Percentiles rank a stretch among this genome's conserved stretches.
These are phyloP conservation scores for Trichoderma asperellum DNA, from an alignment of 2,329 filamentous ascomycete species.

Conservation along the genomic window DNA sequence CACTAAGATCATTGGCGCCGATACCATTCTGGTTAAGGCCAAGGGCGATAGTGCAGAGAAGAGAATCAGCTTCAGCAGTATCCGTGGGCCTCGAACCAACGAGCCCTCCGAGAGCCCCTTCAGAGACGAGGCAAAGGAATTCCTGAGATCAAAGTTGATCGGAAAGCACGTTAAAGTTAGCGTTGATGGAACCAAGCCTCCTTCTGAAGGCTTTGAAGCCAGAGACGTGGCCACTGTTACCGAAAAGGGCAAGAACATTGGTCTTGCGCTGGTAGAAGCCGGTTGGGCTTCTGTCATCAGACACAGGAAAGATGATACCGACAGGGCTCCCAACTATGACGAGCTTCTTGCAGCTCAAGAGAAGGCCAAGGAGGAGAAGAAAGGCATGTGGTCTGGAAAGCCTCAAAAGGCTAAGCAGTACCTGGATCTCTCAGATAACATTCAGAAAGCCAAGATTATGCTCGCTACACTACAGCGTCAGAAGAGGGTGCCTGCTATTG, in stretches of 20 bases:
- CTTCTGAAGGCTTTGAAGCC: constrained; percentile 88
- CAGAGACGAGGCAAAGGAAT: constrained; percentile 93
- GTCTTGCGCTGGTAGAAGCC: constrained; percentile 81
- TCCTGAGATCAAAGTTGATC: constrained; percentile 88
- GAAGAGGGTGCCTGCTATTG: constrained; percentile 87
- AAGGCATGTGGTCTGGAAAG: constrained; percentile 95
- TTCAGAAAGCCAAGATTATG: constrained; percentile 96
- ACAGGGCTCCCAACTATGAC: constrained; percentile 93
- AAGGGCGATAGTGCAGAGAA: constrained; percentile 82
- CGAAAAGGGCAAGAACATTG: constrained; percentile 84
- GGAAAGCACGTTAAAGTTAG: constrained; percentile 92
- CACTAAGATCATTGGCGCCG: constrained; percentile 81
- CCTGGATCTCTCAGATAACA: constrained; percentile 85
- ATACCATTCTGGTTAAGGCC: constrained; percentile 84
- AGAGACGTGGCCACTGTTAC: constrained; percentile 91
- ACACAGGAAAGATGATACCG: constrained; percentile 91
- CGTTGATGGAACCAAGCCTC: constrained; percentile 88
- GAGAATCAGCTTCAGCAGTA: constrained; percentile 88
- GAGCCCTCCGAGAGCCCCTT: constrained; percentile 89
- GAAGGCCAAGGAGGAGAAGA: constrained; percentile 81
- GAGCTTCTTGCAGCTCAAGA: constrained; percentile 81
- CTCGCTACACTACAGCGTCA: constrained; percentile 85
- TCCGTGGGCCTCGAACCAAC: constrained; percentile 86
- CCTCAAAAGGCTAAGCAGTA: constrained; percentile 80
- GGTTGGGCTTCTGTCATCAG: constrained; percentile 94